Conservation (phyloP, 441 rosid genomes). For the Pelargonium australe region DNA sequence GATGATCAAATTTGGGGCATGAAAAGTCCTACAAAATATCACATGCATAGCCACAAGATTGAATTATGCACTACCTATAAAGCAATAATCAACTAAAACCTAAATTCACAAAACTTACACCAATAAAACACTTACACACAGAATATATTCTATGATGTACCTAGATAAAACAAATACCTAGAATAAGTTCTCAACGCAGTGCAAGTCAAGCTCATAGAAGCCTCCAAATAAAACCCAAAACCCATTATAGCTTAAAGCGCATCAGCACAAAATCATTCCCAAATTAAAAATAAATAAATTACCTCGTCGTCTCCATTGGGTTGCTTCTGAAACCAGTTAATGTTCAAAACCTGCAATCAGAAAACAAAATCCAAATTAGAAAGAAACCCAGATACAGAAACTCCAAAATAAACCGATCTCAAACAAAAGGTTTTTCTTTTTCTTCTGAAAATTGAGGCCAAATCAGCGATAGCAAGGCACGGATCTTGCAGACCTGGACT, state of each 20-base stretch:
- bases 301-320: constrained; percentile 89
- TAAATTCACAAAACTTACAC: too few relatives aligned
- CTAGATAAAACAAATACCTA: too few relatives aligned
- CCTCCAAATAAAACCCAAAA: neutral
- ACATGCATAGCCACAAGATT: too few relatives aligned
- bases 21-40: too few relatives aligned
- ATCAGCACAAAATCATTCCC: neutral
- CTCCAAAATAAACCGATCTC: neutral
- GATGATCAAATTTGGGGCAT: too few relatives aligned
- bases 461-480: neutral
- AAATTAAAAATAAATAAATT: neutral
- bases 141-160: too few relatives aligned
- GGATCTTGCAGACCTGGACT: constrained; percentile 57
- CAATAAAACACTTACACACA: too few relatives aligned
- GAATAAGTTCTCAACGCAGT: too few relatives aligned
- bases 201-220: neutral
- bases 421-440: neutral
- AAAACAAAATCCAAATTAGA: constrained; percentile 8
- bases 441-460: too few relatives aligned
- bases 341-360: constrained; percentile 56
- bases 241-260: neutral
- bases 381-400: constrained; percentile 7
- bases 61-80: too few relatives aligned
- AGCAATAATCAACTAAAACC: too few relatives aligned
- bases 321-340: constrained; percentile 83